A percentile compares a stretch with the other conserved stretches of the same genome.
phyloP scores from a whole-genome alignment of 2,329 filamentous ascomycete genomes.

The Pseudogymnoascus sp. region DNA sequence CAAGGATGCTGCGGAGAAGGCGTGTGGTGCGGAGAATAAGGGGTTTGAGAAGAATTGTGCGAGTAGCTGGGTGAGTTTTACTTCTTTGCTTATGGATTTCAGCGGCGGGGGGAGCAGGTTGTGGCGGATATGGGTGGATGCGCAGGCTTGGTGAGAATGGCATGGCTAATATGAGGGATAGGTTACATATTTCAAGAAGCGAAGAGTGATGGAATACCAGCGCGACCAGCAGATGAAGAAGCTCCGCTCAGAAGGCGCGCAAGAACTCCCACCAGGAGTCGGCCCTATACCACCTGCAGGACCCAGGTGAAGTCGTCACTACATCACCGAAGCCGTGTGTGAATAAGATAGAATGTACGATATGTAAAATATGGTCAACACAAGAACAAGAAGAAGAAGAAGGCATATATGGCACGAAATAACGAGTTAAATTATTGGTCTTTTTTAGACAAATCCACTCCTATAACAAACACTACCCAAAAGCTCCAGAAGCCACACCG shows the following conservation, averaged over 20 bases:
- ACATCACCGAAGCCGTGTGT: too few species aligned
- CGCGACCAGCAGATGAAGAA: constrained; percentile 71
- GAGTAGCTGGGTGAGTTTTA: constrained; percentile 69
- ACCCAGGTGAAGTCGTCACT: constrained; percentile 2
- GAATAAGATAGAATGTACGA: background rate
- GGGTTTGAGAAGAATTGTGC: constrained; percentile 82
- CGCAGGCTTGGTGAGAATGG: background rate
- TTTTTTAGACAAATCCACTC: background rate
- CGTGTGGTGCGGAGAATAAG: constrained; percentile 51
- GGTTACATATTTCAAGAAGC: constrained; percentile 98
- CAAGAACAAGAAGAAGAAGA: background rate
- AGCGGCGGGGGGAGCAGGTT: background rate
- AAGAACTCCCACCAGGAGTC: constrained; percentile 38
- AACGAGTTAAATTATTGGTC: constrained; percentile 3
- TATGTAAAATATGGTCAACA: background rate
- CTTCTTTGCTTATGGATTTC: constrained; percentile 8
- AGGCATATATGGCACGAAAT: background rate
- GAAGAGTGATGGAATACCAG: constrained; percentile 84
- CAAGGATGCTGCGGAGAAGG: constrained; percentile 45
- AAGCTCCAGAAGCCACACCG: background rate
- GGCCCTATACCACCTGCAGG: constrained; percentile 5
- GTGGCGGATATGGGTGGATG: background rate
- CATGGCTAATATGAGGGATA: constrained; percentile 29
- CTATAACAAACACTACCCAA: background rate
- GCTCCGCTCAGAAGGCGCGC: constrained; percentile 65